Base-by-base conservation (phyloP, 2,329 filamentous ascomycete genomes). In the Alternaria longipes region DNA sequence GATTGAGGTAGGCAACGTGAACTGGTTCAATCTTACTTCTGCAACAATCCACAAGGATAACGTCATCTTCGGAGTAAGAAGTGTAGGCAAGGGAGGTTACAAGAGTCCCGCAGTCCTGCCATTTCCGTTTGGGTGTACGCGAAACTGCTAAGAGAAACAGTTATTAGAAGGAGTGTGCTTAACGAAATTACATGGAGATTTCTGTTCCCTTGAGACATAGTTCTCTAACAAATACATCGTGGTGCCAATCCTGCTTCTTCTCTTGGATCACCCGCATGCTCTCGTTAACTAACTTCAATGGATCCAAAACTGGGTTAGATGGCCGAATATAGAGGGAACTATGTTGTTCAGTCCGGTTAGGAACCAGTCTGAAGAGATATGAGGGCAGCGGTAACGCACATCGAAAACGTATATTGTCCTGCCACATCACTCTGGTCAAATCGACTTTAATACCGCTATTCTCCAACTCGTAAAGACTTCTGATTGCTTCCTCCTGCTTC, bases 1-100 rank as follows among this genome's bases (percentile, higher is more conserved):
- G 2, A 66, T 83, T 11, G 76, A 81, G 58, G 83, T 86, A 2
- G 84, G 84, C 0, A 71, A 81, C 22, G 81, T 81, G 4, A 65
- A 57, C 8, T 67, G 67, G 66, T 70, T 67, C 1, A 77, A 78
- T 3, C 76, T 75, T 42, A 81, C 78, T 8, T 83, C 77, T 9
- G 74, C 86, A 4, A 68, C 78, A 6, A 69, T 86, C 63, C 83
- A 81, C 57, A 86, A 86, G 73, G 85, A 87, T 62, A 84, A 85
- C 69, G 81, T 85, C 24, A 78, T 84, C 16, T 85, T 87, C 74
- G 84, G 85, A 0, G 77, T 87, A 0, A 74, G 84, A 60, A 80
- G 82, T 46, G 81, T 84, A 6, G 81, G 81, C 0, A 75, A 68
- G 58, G 80, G 83, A 63, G 83, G 83, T 7, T 81, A 79, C 57